These are phyloP conservation scores for Chaetomium tenue DNA, from an alignment of 495 filamentous ascomycete genomes.

Conservation along the genomic window DNA sequence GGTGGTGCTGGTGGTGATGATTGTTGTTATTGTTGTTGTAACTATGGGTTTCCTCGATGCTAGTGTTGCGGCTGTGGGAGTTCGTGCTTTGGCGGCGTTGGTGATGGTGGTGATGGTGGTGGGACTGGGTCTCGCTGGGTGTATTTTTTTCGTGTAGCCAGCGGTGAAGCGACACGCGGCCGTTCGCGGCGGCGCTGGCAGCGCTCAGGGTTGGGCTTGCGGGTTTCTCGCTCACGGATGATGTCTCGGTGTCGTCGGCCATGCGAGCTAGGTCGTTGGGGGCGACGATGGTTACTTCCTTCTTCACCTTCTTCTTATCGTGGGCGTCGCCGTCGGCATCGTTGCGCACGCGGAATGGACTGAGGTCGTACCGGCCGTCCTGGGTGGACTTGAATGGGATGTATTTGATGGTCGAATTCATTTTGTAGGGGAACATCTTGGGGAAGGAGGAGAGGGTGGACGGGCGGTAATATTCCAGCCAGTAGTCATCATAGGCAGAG, in stretches of 20 bases:
- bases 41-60: constrained; percentile 16
- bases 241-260: constrained; percentile 37
- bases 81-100: neutral
- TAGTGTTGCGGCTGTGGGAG: constrained; percentile 21
- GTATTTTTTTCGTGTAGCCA: constrained; percentile 49
- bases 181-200: constrained; percentile 18
- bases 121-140: constrained; percentile 19
- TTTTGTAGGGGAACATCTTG: constrained; percentile 85
- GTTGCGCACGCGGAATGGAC: constrained; percentile 75
- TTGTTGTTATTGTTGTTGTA: constrained; percentile 8
- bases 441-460: constrained; percentile 76
- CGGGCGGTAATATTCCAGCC: constrained; percentile 96
- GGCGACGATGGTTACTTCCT: constrained; percentile 61
- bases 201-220: constrained; percentile 7
- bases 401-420: constrained; percentile 82
- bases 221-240: constrained; percentile 40
- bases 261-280: constrained; percentile 46
- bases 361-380: constrained; percentile 72
- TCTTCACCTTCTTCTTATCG: constrained; percentile 54
- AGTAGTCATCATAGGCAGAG: constrained; percentile 85
- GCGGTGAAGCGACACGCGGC: constrained; percentile 48
- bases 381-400: constrained; percentile 70
- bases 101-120: constrained; percentile 14
- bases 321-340: constrained; percentile 43
- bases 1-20: neutral